These are phyloP conservation scores for Circinella umbellata DNA, from an alignment of 371 early-diverging fungal genomes.

Conservation along the genomic window DNA sequence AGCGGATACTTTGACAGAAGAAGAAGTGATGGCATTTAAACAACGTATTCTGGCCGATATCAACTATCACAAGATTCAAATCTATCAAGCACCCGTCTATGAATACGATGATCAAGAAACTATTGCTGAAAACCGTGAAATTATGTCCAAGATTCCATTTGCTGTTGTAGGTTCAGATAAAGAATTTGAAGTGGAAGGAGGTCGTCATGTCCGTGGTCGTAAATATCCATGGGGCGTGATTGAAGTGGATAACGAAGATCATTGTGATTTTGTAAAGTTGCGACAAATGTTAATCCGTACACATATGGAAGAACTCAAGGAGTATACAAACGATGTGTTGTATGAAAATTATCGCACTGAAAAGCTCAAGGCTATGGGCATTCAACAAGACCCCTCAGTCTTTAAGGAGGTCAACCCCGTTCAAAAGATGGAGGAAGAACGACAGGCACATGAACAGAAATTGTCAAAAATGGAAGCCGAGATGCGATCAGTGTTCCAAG, in stretches of 20 bases:
- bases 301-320: constrained; percentile 92
- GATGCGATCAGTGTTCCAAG: constrained; percentile 97
- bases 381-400: constrained; percentile 77
- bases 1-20: constrained; percentile 95
- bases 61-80: constrained; percentile 88
- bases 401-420: constrained; percentile 88
- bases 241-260: constrained; percentile 91
- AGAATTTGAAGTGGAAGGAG: constrained; percentile 79
- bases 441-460: constrained; percentile 89
- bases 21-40: constrained; percentile 94
- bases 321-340: constrained; percentile 90
- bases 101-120: constrained; percentile 95
- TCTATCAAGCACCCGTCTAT: constrained; percentile 90
- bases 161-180: constrained; percentile 96
- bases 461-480: constrained; percentile 97
- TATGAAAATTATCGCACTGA: constrained; percentile 97
- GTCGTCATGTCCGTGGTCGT: constrained; percentile 91
- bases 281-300: constrained; percentile 88
- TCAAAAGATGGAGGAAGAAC: constrained; percentile 93
- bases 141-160: constrained; percentile 94
- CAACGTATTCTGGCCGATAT: constrained; percentile 92
- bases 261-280: constrained; percentile 94
- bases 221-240: constrained; percentile 96
- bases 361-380: constrained; percentile 82
- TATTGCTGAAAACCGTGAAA: constrained; percentile 91